These are phyloP conservation scores for Phaeosphaeria sp. DNA, from an alignment of 2,329 filamentous ascomycete genomes.

Conservation along the genomic window DNA sequence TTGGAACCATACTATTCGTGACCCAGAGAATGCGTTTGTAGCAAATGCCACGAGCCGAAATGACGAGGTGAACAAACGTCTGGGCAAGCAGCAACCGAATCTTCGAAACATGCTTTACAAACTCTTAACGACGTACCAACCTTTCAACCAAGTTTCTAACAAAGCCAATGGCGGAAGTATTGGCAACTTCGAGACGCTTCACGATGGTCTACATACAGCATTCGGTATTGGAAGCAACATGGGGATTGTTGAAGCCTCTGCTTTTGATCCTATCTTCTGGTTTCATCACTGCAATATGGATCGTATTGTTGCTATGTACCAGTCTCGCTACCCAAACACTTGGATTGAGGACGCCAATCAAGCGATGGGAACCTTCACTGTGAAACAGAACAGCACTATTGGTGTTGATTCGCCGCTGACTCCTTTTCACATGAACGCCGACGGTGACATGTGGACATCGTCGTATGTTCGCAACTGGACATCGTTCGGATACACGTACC, in stretches of 20 bases:
- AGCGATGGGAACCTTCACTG: slow-evolving; percentile 29
- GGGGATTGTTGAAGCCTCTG: slow-evolving; percentile 39
- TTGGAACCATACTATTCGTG: slow-evolving; percentile 41
- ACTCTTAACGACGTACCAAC: slow-evolving; percentile 38
- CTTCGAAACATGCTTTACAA: slow-evolving; percentile 43
- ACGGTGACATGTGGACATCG: slow-evolving; percentile 39
- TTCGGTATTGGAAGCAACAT: slow-evolving; percentile 52
- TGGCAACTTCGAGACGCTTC: slow-evolving; percentile 40
- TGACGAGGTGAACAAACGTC: slow-evolving; percentile 31
- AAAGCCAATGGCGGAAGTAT: slow-evolving; percentile 40
- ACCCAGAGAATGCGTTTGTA: slow-evolving; percentile 29
- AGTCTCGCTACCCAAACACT: slow-evolving; percentile 40
- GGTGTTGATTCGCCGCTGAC: slow-evolving; percentile 28
- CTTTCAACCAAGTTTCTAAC: slow-evolving; percentile 41
- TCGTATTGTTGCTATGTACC: slow-evolving; percentile 35
- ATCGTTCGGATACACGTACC: slow-evolving; percentile 44
- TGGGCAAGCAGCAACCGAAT: slow-evolving; percentile 35
- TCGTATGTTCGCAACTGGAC: slow-evolving; percentile 34
- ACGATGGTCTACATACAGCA: slow-evolving; percentile 39
- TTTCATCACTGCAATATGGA: slow-evolving; percentile 41
- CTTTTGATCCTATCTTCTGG: slow-evolving; percentile 43
- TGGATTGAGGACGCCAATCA: slow-evolving; percentile 34
- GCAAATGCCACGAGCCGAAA: slow-evolving; percentile 36
- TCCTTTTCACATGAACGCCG: slow-evolving; percentile 42
- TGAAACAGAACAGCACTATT: slow-evolving; percentile 24